Conservation (phyloP, 2,329 filamentous ascomycete species). For the Zymoseptoria pseudotritici region DNA sequence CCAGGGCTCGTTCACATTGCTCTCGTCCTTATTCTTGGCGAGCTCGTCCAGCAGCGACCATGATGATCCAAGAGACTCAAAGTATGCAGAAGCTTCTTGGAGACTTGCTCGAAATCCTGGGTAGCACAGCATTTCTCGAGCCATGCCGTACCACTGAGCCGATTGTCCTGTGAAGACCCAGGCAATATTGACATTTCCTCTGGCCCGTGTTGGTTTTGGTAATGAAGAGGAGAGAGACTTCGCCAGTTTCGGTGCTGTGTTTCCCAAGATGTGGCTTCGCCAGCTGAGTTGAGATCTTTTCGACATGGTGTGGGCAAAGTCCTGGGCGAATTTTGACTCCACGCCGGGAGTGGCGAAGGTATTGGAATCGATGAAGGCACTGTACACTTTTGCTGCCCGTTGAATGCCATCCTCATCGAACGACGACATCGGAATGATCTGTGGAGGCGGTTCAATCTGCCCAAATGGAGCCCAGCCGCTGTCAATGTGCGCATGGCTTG, state of each 20-base stretch:
- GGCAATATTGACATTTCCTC: not conserved
- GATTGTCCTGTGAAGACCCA: conserved; percentile 15
- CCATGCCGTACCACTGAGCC: conserved; percentile 11
- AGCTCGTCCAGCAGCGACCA: not conserved
- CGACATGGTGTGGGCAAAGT: too few species aligned
- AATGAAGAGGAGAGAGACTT: too few species aligned
- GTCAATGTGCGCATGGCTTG: too few species aligned
- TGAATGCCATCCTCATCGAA: not conserved
- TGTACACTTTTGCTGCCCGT: not conserved
- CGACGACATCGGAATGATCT: not conserved
- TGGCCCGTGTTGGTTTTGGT: not conserved
- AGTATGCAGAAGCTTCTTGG: not conserved
- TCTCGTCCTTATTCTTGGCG: not conserved
- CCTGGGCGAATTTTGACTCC: too few species aligned
- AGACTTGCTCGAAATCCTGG: not conserved
- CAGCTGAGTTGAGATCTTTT: too few species aligned
- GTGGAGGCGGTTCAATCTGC: too few species aligned
- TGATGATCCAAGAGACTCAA: not conserved
- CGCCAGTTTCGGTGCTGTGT: too few species aligned
- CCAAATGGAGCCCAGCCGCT: too few species aligned
- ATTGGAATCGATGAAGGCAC: not conserved
- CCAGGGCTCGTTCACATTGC: conserved; percentile 12
- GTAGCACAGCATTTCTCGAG: conserved; percentile 15
- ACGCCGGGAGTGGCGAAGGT: too few species aligned
- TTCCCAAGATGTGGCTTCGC: too few species aligned